Evolutionary conservation across 768 basidiomycete genomes (phyloP), one percentile per base, ranked within the genome.

Genomic region (Podaxis sp.): DNA sequence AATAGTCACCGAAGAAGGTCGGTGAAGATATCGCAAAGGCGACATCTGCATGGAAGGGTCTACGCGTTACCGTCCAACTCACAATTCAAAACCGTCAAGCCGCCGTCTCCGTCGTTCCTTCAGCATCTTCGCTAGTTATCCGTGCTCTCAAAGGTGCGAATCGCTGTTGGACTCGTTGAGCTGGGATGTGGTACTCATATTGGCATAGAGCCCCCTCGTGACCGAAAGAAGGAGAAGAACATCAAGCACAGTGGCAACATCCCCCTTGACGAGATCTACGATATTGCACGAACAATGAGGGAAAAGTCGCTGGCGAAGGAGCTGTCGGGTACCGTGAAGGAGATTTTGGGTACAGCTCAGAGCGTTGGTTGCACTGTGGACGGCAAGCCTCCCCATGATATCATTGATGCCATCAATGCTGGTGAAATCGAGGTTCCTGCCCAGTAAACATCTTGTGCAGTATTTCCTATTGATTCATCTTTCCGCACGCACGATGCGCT

Each of bases 21-120:
- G 97, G 97, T 80, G 97, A 99, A 93, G 97, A 99, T 81, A 99
- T 99, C 75, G 97, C 97, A 71, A 99, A 99, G 79, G 96, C 96
- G 63, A 99, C 97, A 64, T 86, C 88, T 53, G 89, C 89, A 75
- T 99, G 97, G 97, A 99, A 99, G 80, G 97, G 97, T 82, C 93
- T 99, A 75, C 94, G 96, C 66, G 96, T 99, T 64, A 99, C 97
- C 68, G 95, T 99, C 68, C 95, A 98, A 79, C 87, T 99, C 65
- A 99, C 96, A 64, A 98, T 99, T 79, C 97, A 99, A 86, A 99
- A 99, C 81, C 95, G 97, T 79, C 97, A 99, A 88, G 97, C 97
- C 60, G 82, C 90, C 68, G 95, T 98, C 73, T 84, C 95, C 63
- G 96, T 99, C 70, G 96, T 99, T 57, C 96, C 96, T 69, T 95